Percentiles rank a stretch among this genome's conserved stretches.
These are phyloP conservation scores for Cercophora newfieldiana DNA, from an alignment of 495 filamentous ascomycete genomes.

Conservation along the genomic window DNA sequence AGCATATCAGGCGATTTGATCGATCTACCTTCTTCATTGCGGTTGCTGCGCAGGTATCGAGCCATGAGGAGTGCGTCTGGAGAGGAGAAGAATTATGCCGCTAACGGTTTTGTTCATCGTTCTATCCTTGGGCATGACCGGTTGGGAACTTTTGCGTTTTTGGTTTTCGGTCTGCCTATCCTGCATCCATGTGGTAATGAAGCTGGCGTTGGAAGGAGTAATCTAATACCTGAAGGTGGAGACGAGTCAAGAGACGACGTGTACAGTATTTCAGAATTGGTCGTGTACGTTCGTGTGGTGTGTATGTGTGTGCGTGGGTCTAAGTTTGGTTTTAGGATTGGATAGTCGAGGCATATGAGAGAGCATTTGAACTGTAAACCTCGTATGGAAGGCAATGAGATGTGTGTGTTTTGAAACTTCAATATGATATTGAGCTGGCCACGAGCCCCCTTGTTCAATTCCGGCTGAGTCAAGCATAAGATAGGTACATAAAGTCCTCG, in stretches of 20 bases:
- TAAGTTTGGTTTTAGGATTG: too few species aligned
- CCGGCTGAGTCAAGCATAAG: not conserved
- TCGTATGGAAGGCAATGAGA: too few species aligned
- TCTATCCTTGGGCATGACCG: not conserved
- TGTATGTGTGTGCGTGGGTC: too few species aligned
- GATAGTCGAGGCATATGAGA: too few species aligned
- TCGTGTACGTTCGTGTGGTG: not conserved
- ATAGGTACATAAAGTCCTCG: too few species aligned
- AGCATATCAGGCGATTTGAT: not conserved
- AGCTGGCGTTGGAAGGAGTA: not conserved
- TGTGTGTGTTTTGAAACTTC: too few species aligned
- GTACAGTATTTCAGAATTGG: not conserved
- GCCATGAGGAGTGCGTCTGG: not conserved
- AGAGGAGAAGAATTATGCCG: not conserved
- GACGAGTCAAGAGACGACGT: not conserved
- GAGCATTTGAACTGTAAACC: too few species aligned
- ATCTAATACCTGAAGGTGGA: not conserved
- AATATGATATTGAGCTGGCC: too few species aligned
- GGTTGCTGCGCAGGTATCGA: not conserved
- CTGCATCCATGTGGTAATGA: too few species aligned
- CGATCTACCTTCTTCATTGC: not conserved
- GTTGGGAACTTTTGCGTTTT: not conserved
- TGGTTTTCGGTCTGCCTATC: not conserved
- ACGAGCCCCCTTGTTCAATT: too few species aligned
- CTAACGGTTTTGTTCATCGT: not conserved